Base-by-base conservation (phyloP, 2,329 filamentous ascomycete genomes). In the Curvularia verruculosa region DNA sequence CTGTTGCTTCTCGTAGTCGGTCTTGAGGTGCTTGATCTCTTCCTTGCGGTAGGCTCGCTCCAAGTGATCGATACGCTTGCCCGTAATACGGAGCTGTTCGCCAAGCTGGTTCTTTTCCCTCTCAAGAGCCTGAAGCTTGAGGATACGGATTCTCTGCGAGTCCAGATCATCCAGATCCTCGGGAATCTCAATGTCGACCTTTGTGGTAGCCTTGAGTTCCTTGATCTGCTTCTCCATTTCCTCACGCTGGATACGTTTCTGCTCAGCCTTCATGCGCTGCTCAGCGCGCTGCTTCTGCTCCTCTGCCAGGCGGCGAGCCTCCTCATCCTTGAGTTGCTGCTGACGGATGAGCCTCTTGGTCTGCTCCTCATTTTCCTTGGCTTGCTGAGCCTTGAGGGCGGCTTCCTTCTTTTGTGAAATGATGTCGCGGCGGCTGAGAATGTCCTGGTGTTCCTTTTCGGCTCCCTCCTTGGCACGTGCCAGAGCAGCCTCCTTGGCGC, bases 351-450 rank as follows among this genome's bases (percentile, higher is more conserved):
- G 87, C 82, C 95, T 96, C 78, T 90, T 89, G 64, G 89, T 90
- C 56, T 95, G 92, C 74, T 94, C 93, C 79, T 98, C 95, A 73
- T 92, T 92, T 77, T 97, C 93, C 77, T 90, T 92, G 75, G 89
- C 89, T 60, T 95, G 92, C 67, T 93, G 87, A 44, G 92, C 86
- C 77, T 94, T 92, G 10, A 91, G 91, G n/a, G 92, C 92, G 64
- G 92, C 90, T 75, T 97, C 93, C 83, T 98, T 98, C 81, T 94
- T 94, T 84, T 96, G 96, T 75, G 96, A 89, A 68, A 99, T 99
- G 66, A 96, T 79, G 5, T 93, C 89, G 76, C 96, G 94, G 68
- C 95, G 89, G 57, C 89, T 88, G 47, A 99, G 84, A 41, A 89
- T 91, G 34, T 94, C 91, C 58, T 86, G 84, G 74, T 97, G 93